Conservation (phyloP, 768 basidiomycete species). For the Lactifluus volemus region DNA sequence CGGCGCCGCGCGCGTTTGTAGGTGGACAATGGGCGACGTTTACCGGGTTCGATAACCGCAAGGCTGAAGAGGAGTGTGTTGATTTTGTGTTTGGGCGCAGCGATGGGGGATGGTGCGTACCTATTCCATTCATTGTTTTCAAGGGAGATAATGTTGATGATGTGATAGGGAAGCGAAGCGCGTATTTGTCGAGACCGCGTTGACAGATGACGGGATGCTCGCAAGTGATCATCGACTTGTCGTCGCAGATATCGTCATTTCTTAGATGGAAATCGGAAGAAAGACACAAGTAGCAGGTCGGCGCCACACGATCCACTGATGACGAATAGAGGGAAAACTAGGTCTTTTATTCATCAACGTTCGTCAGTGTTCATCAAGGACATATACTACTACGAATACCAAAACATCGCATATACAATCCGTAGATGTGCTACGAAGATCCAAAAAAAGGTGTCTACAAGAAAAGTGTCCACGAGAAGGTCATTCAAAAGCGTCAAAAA, state of each 20-base stretch:
- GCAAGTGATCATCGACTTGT: slow-evolving; percentile 52
- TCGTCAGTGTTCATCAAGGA: background rate
- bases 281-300: background rate
- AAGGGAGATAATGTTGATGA: background rate
- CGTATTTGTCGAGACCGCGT: background rate
- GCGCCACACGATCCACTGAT: background rate
- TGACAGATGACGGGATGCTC: slow-evolving; percentile 32
- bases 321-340: background rate
- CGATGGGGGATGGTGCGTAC: slow-evolving; percentile 36
- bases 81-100: slow-evolving; percentile 48
- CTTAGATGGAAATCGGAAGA: background rate
- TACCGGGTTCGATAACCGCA: slow-evolving; percentile 40
- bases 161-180: background rate
- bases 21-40: slow-evolving; percentile 43
- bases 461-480: background rate
- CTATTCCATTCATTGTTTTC: background rate
- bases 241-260: slow-evolving; percentile 32
- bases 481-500: background rate
- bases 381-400: background rate
- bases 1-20: slow-evolving; percentile 33
- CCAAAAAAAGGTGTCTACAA: background rate
- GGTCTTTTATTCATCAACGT: background rate
- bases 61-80: slow-evolving; percentile 35
- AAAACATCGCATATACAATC: background rate
- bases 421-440: background rate